Base-by-base conservation (phyloP, 2,329 filamentous ascomycete species). In the Alternaria longipes region DNA sequence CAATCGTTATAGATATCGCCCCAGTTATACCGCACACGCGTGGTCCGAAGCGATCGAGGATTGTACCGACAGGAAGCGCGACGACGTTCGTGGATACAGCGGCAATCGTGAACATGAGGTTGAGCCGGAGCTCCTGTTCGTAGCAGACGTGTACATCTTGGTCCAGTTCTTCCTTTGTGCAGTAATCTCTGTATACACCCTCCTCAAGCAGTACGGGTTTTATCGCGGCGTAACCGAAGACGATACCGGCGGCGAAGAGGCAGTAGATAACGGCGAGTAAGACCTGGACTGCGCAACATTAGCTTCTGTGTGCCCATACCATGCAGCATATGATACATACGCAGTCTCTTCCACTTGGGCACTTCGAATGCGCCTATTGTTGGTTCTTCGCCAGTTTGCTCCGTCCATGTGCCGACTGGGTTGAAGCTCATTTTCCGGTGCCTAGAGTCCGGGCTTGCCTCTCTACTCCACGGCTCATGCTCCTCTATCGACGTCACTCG, bases 71-170 rank as follows among this genome's bases (percentile, higher is more conserved):
- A 2, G 93, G 92, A 7, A 97, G 84, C 12, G 94, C 93, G 41
- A 89, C 92, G 12, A 97, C 90, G 72, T 97, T 97, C 40, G 93
- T 96, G 7, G 87, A 91, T 9, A 97, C 93, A 14, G 93, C 93
- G 12, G 93, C 93, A 41, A 93, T 86, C 6, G 93, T 96, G 83
- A 97, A 97, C 91, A 97, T 97, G 67, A 97, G 82, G 77, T 97
- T 97, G 58, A 97, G 85, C 60, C 75, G 68, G 30, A 80, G 57
- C 66, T 80, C 78, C 66, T 80, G 78, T 61, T 76, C 71, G 54
- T 79, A 80, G 63, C 78, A 80, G 26, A 79, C 70, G 8, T 55
- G 56, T 8, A 77, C 75, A 54, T 71, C 59, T 5, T 73, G 61
- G 3, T 79, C 66, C 50, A 80, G 67, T 61, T 80, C 78, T 30